These are phyloP conservation scores for Hymenoscyphus fructigenus DNA, from an alignment of 2,329 filamentous ascomycete species.

Conservation along the genomic window DNA sequence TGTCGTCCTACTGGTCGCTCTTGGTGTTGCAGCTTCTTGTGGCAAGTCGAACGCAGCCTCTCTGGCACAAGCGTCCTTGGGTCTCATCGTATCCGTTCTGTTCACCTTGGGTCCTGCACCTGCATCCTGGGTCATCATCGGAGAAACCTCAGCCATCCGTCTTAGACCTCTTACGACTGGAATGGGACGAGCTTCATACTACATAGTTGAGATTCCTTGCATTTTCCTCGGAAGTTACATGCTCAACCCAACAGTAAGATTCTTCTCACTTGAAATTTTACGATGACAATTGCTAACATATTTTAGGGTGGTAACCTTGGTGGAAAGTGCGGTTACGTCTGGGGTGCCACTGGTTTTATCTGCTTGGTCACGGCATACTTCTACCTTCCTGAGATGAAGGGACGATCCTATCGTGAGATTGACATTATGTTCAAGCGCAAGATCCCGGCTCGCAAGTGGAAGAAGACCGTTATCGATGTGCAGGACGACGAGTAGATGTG, in stretches of 20 bases:
- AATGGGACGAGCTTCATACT: conserved; percentile 63
- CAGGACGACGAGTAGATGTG: conserved; percentile 60
- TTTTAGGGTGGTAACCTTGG: conserved; percentile 44
- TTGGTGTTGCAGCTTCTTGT: conserved; percentile 59
- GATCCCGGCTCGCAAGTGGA: conserved; percentile 43
- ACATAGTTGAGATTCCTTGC: conserved; percentile 63
- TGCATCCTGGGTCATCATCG: conserved; percentile 66
- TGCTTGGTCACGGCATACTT: conserved; percentile 51
- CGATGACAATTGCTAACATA: conserved; percentile 31
- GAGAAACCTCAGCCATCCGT: conserved; percentile 64
- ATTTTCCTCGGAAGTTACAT: conserved; percentile 62
- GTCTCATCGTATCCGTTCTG: conserved; percentile 63
- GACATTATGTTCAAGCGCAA: conserved; percentile 46
- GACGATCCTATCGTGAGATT: conserved; percentile 50
- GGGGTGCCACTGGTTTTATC: conserved; percentile 56
- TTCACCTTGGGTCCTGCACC: conserved; percentile 63
- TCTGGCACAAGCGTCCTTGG: conserved; percentile 60
- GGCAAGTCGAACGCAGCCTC: conserved; percentile 41
- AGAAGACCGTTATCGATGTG: conserved; percentile 55
- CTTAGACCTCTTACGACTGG: conserved; percentile 65
- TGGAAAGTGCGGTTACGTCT: conserved; percentile 59
- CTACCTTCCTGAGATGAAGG: conserved; percentile 60
- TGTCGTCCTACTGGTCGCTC: conserved; percentile 51
- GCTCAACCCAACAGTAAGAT: conserved; percentile 53
- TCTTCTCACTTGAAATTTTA: conserved; percentile 6